These are phyloP conservation scores for Meredithiella fracta DNA, from an alignment of 2,329 filamentous ascomycete genomes.

Conservation along the genomic window DNA sequence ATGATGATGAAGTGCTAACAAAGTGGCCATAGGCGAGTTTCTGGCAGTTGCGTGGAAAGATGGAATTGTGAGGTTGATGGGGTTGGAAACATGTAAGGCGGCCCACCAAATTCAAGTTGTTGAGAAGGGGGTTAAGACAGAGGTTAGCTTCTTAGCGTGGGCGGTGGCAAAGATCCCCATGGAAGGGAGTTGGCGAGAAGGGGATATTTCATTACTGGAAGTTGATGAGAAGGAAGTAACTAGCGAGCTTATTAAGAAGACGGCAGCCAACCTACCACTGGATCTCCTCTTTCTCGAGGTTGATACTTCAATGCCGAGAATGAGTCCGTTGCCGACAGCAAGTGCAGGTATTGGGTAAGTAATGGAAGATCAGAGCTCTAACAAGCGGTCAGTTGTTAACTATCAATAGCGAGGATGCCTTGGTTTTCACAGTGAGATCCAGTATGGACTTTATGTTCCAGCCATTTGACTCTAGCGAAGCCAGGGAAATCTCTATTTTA, in stretches of 20 bases:
- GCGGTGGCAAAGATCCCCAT: conserved; percentile 8
- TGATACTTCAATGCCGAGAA: conserved; percentile 57
- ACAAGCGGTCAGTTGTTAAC: conserved; percentile 7
- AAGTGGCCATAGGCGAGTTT: conserved; percentile 37
- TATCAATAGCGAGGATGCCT: conserved; percentile 30
- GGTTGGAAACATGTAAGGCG: conserved; percentile 64
- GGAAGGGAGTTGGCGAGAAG: not conserved
- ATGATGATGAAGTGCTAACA: not conserved
- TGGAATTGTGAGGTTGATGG: conserved; percentile 59
- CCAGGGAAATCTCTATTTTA: conserved; percentile 64
- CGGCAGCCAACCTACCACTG: conserved; percentile 42
- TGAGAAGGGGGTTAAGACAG: conserved; percentile 16
- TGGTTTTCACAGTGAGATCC: conserved; percentile 51
- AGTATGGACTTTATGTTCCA: conserved; percentile 57
- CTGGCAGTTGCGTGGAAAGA: conserved; percentile 75
- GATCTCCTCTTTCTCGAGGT: conserved; percentile 62
- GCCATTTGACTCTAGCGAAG: conserved; percentile 43
- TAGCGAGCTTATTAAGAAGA: not conserved
- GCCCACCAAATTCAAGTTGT: conserved; percentile 52
- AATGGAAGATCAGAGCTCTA: not conserved
- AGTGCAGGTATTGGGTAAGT: conserved; percentile 47
- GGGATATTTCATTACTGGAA: too few species aligned
- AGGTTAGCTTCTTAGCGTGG: conserved; percentile 12
- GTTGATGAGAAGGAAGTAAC: not conserved
- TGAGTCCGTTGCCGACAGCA: conserved; percentile 49